A percentile compares a stretch with the other conserved stretches of the same genome.
These are phyloP conservation scores for Penicillium aurantiogriseum DNA, from an alignment of 2,329 filamentous ascomycete species.

Conservation along the genomic window DNA sequence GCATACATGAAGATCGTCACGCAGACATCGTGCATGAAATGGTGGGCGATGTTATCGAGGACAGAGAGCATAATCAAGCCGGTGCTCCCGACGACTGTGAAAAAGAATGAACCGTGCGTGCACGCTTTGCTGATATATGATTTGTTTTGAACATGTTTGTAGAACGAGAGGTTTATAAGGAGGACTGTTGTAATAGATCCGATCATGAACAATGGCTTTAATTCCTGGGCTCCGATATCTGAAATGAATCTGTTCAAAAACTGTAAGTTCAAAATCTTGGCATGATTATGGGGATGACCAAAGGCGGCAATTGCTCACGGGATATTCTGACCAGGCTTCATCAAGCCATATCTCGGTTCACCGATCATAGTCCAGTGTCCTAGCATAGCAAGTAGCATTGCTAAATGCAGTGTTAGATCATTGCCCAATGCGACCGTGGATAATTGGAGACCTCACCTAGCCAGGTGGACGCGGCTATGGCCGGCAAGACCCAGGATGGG, in stretches of 20 bases:
- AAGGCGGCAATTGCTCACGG: conserved; percentile 10
- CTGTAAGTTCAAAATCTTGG: not conserved
- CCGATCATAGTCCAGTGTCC: conserved; percentile 19
- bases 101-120: conserved; percentile 17
- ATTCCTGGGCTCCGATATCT: conserved; percentile 17
- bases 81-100: conserved; percentile 17
- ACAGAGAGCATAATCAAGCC: conserved; percentile 18
- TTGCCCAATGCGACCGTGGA: not conserved
- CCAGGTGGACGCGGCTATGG: conserved; percentile 21
- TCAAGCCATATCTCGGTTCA: conserved; percentile 17
- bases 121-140: conserved; percentile 15
- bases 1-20: conserved; percentile 21
- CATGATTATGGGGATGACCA: not conserved
- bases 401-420: conserved; percentile 8
- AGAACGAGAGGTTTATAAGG: conserved; percentile 19
- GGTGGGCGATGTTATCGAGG: conserved; percentile 18
- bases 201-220: conserved; percentile 18
- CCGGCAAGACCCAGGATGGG: conserved; percentile 18
- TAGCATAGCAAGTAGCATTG: conserved; percentile 17
- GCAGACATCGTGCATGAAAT: conserved; percentile 17
- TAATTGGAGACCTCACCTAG: conserved; percentile 11
- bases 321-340: conserved; percentile 21
- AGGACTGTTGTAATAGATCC: conserved; percentile 19
- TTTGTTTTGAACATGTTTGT: conserved; percentile 18
- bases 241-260: conserved; percentile 17